phyloP scores from a whole-genome alignment of 1,139 yeast genomes.

The Geotrichum citri-aurantii region DNA sequence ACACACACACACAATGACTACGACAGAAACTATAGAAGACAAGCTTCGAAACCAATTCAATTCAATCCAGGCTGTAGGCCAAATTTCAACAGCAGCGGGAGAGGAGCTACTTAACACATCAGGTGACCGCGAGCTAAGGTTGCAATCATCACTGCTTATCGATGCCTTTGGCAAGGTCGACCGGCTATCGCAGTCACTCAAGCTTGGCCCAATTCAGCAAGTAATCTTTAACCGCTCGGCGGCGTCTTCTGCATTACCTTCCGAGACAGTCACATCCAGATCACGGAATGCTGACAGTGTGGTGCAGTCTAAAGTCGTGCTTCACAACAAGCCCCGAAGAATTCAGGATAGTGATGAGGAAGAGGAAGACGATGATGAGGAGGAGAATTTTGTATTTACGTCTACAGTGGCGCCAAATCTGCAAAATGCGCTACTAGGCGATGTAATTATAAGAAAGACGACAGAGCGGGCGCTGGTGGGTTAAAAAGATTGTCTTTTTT shows the following conservation, averaged over 20 bases:
- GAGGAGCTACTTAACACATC: slow-evolving; percentile 24
- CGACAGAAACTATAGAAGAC: neutral
- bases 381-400: slow-evolving; percentile 20
- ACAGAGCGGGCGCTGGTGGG: slow-evolving; percentile 14
- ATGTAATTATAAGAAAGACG: slow-evolving; percentile 20
- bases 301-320: slow-evolving; percentile 22
- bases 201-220: slow-evolving; percentile 30
- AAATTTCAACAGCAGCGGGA: slow-evolving; percentile 24
- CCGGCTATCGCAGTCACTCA: slow-evolving; percentile 28
- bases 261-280: neutral
- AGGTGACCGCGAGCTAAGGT: slow-evolving; percentile 16
- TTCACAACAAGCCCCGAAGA: neutral
- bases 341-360: neutral
- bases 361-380: slow-evolving; percentile 2
- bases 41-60: neutral
- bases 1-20: neutral
- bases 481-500: neutral
- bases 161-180: slow-evolving; percentile 27
- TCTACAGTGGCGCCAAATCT: slow-evolving; percentile 20
- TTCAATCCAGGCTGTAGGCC: slow-evolving; percentile 21
- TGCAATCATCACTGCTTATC: slow-evolving; percentile 20
- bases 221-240: slow-evolving; percentile 15
- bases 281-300: slow-evolving; percentile 12
- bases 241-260: neutral
- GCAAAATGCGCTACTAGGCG: slow-evolving; percentile 22